phyloP scores from a whole-genome alignment of 306 rosid species.

The Carpinus fangiana region DNA sequence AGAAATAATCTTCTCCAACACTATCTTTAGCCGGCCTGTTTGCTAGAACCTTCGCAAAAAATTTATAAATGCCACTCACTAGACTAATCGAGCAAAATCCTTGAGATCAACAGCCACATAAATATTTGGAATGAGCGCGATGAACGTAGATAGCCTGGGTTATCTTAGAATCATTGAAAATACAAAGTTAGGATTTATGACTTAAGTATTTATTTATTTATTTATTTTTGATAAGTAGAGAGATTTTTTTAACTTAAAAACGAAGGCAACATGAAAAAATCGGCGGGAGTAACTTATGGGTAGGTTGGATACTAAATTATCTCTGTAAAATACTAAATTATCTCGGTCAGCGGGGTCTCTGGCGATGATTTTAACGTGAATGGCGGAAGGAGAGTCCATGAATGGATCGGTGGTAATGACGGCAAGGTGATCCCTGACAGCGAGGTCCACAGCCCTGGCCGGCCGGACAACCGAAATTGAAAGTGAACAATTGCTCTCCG shows the following conservation, averaged over 20 bases:
- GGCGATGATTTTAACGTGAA: constrained; percentile 74
- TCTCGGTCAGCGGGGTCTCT: constrained; percentile 49
- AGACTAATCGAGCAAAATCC: too few relatives aligned
- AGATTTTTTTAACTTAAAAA: background rate
- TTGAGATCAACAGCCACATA: too few relatives aligned
- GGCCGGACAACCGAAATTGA: constrained; percentile 72
- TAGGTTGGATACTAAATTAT: background rate
- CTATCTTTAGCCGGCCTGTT: too few relatives aligned
- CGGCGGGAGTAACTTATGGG: background rate
- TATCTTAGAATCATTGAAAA: background rate
- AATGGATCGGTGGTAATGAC: constrained; percentile 76
- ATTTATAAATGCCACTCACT: too few relatives aligned
- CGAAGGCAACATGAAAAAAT: background rate
- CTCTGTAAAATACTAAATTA: too few relatives aligned
- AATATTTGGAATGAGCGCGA: too few relatives aligned
- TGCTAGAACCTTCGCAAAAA: too few relatives aligned
- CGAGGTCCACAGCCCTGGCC: constrained; percentile 69
- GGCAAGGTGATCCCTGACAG: constrained; percentile 67
- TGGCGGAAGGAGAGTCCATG: constrained; percentile 70
- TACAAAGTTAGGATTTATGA: background rate
- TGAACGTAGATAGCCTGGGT: too few relatives aligned
- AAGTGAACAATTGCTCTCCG: constrained; percentile 73
- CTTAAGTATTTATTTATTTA: background rate
- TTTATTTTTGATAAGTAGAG: background rate
- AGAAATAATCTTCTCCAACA: too few relatives aligned